Percentiles rank a stretch among this genome's conserved stretches.
Conservation (phyloP, 2,329 filamentous ascomycete genomes). For the Simplicillium aogashimaense region DNA sequence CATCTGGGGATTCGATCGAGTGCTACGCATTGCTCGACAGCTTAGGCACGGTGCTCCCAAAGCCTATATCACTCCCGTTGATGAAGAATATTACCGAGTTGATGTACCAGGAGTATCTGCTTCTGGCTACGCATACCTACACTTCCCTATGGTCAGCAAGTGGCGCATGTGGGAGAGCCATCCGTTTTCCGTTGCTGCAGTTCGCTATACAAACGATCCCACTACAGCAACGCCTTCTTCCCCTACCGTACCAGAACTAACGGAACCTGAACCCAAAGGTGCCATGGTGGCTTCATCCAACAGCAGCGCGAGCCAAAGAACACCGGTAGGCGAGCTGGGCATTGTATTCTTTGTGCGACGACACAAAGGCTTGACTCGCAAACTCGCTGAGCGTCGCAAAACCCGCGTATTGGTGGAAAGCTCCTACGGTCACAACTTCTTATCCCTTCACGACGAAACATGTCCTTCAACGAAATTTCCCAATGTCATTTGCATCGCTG, state of each 20-base stretch:
- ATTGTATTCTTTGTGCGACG: conserved; percentile 17
- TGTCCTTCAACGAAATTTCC: conserved; percentile 11
- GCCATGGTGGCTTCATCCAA: not conserved
- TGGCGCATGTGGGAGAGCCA: conserved; percentile 23
- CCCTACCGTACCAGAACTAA: conserved; percentile 2
- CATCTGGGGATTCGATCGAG: conserved; percentile 18
- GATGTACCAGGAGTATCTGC: conserved; percentile 15
- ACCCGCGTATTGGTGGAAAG: conserved; percentile 17
- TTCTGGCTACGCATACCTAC: conserved; percentile 18
- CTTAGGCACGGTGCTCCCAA: conserved; percentile 13
- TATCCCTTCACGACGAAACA: conserved; percentile 8
- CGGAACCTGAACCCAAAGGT: conserved; percentile 2
- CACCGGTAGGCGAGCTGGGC: conserved; percentile 8
- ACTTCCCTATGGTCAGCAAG: conserved; percentile 17
- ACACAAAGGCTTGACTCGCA: conserved; percentile 14
- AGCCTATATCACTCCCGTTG: conserved; percentile 15
- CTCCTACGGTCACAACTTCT: conserved; percentile 16
- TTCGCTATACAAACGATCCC: conserved; percentile 7
- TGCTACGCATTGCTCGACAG: conserved; percentile 12
- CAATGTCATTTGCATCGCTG: conserved; percentile 17
- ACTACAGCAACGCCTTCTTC: conserved; percentile 7
- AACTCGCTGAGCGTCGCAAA: conserved; percentile 5
- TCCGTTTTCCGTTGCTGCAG: conserved; percentile 19
- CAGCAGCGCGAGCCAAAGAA: not conserved
- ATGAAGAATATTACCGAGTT: conserved; percentile 18